phyloP scores from a whole-genome alignment of 768 basidiomycete genomes.

The Boletus subparvulus region DNA sequence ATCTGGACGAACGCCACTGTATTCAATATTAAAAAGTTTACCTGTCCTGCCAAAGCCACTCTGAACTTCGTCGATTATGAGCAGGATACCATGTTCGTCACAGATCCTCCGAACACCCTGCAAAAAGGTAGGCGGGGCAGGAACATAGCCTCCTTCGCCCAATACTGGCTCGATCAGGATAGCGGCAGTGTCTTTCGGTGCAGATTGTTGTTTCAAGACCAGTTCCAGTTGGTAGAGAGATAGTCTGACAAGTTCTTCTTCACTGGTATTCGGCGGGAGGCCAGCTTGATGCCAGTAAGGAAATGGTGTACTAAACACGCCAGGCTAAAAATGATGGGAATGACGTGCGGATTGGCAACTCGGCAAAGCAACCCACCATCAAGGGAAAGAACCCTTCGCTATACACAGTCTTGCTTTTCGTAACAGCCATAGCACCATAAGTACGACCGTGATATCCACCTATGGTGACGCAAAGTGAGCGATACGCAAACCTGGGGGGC shows the following conservation, averaged over 20 bases:
- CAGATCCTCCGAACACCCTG: constrained; percentile 80
- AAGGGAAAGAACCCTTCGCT: constrained; percentile 74
- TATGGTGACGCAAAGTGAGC: constrained; percentile 20
- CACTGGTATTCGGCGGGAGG: constrained; percentile 51
- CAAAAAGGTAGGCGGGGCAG: constrained; percentile 79
- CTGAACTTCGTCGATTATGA: constrained; percentile 88
- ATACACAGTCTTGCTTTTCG: constrained; percentile 92
- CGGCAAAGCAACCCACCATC: constrained; percentile 56
- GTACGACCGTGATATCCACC: constrained; percentile 92
- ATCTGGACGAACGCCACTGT: constrained; percentile 84
- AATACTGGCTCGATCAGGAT: constrained; percentile 91
- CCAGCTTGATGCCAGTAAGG: constrained; percentile 92
- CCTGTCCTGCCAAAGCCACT: constrained; percentile 89
- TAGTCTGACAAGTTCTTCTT: constrained; percentile 55
- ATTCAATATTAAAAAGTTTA: constrained; percentile 75
- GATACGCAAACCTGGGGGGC: not conserved
- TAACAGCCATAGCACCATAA: constrained; percentile 89
- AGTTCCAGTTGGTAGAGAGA: constrained; percentile 83
- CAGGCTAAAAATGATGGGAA: constrained; percentile 52
- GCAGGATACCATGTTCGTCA: constrained; percentile 79
- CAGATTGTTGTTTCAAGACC: constrained; percentile 73
- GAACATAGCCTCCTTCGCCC: constrained; percentile 95
- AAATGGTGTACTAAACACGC: constrained; percentile 77
- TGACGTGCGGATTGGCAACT: not conserved
- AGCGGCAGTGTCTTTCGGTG: constrained; percentile 87